Evolutionary conservation across 176 grass and related monocot genomes (phyloP), one percentile per base, ranked within the genome.

Genomic region (Hsuehochloa calcarea): DNA sequence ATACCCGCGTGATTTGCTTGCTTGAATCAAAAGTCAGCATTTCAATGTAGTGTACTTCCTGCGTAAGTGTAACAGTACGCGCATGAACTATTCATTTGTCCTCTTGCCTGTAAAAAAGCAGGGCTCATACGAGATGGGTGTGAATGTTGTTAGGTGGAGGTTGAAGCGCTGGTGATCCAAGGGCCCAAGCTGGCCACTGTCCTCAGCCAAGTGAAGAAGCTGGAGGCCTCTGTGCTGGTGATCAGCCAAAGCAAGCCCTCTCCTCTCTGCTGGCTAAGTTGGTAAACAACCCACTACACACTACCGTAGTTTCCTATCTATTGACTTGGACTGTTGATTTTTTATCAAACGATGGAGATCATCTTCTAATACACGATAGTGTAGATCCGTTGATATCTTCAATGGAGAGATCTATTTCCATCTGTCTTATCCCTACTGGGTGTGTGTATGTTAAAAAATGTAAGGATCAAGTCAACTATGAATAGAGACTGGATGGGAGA

Each of bases 201-300:
- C 20, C 91, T 96, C 23, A 96, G 82, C 77, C 94, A 96, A 75
- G 94, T 93, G 66, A 93, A 91, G 91, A 96, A 96, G 78, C 72
- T 96, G 86, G 94, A 96, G 81, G 86, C 91, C 17, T 91, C 91
- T 39, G 91, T 96, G 76, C 87, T 96, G 31, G 94, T 93, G 55
- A 64, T 96, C 84, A 90, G 87, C 78, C 91, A 91, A 10, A 82
- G 75, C 82, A 96, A 68, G 86, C 85, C 87, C 10, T 93, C 91
- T 45, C 70, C 87, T 11, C 72, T 88, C 47, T 92, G 69, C 72
- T 93, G 93, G 93, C 34, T 95, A 84, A 75, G 78, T 14, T 90
- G 89, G 89, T 87, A 87, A 87, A 70, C 61, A 47, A 44, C 60
- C 67, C 40, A n/a, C 9, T 62, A 1, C 14, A 47, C 44, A 25